A percentile compares a stretch with the other conserved stretches of the same genome.
These are phyloP conservation scores for Globisporangium megalacanthum DNA, from an alignment of 352 stramenopile genomes.

Conservation along the genomic window DNA sequence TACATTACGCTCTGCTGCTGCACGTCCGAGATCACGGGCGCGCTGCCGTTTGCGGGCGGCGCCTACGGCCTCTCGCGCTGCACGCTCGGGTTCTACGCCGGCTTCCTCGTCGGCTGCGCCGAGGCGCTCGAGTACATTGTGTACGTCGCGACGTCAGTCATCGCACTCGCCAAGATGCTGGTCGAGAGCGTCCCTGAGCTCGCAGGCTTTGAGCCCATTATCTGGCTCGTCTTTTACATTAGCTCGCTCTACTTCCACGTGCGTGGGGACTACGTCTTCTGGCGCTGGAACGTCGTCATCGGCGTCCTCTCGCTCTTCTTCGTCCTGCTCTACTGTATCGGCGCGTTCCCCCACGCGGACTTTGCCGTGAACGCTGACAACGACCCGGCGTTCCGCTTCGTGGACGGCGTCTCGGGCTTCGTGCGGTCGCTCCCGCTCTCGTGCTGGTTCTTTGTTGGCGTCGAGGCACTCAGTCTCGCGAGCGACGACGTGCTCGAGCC, in stretches of 20 bases:
- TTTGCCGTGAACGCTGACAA: constrained; percentile 16
- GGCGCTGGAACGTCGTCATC: constrained; percentile 23
- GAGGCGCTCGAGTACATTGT: constrained; percentile 32
- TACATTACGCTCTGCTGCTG: constrained; percentile 28
- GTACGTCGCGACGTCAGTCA: constrained; percentile 21
- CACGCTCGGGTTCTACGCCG: constrained; percentile 27
- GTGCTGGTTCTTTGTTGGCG: constrained; percentile 30
- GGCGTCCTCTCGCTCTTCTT: constrained; percentile 23
- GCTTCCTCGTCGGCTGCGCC: constrained; percentile 27
- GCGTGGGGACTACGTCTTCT: constrained; percentile 23
- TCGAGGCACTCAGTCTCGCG: constrained; percentile 22
- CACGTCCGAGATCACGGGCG: constrained; percentile 24
- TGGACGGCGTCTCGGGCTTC: constrained; percentile 16
- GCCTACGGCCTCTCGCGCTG: constrained; percentile 27
- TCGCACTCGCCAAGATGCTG: constrained; percentile 23
- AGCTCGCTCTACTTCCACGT: constrained; percentile 18
- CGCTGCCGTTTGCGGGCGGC: constrained; percentile 28
- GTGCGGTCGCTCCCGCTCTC: constrained; percentile 21
- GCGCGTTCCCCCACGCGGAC: constrained; percentile 19
- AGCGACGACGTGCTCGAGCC: constrained; percentile 20
- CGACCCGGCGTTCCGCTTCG: constrained; percentile 14
- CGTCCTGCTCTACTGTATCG: constrained; percentile 26
- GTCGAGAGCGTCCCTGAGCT: constrained; percentile 11
- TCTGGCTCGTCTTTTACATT: constrained; percentile 22
- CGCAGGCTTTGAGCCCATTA: constrained; percentile 12